Conservation (phyloP, 2,329 filamentous ascomycete genomes). For the Coniochaeta prunicola region DNA sequence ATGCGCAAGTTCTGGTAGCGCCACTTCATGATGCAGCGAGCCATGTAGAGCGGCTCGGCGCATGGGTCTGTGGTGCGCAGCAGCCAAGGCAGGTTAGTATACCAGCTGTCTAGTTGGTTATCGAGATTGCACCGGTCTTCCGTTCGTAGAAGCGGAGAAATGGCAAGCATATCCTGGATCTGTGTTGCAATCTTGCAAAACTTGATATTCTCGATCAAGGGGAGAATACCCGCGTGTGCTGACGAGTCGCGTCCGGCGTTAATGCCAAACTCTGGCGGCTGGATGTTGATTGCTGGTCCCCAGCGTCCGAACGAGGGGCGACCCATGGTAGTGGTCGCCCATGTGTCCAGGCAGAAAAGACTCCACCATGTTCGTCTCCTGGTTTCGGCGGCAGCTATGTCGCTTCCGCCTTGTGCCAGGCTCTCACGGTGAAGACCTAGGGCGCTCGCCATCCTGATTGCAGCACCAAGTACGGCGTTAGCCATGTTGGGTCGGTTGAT, state of each 20-base stretch:
- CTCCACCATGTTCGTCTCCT: conserved; percentile 68
- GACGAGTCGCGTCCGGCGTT: conserved; percentile 39
- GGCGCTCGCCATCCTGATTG: conserved; percentile 66
- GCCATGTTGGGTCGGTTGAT: conserved; percentile 72
- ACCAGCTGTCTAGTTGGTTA: conserved; percentile 63
- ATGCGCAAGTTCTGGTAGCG: conserved; percentile 72
- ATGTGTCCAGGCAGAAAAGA: conserved; percentile 66
- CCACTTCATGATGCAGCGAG: conserved; percentile 74
- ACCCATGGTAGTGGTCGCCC: conserved; percentile 64
- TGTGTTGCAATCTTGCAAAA: conserved; percentile 74
- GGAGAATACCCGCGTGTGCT: conserved; percentile 59
- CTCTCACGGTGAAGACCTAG: conserved; percentile 64
- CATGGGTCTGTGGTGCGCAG: conserved; percentile 59
- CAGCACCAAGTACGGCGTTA: conserved; percentile 64
- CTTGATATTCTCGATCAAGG: conserved; percentile 67
- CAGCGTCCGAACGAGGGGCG: conserved; percentile 62
- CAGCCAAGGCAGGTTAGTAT: conserved; percentile 61
- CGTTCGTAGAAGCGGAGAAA: conserved; percentile 58
- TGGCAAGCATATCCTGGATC: conserved; percentile 69
- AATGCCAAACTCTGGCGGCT: conserved; percentile 48
- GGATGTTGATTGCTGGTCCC: conserved; percentile 61
- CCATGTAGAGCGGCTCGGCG: conserved; percentile 62
- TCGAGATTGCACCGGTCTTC: conserved; percentile 63
- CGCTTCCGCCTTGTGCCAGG: conserved; percentile 32
- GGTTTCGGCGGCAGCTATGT: conserved; percentile 49